These are phyloP conservation scores for Mucor plumbeus DNA, from an alignment of 371 early-diverging fungal species.

Conservation along the genomic window DNA sequence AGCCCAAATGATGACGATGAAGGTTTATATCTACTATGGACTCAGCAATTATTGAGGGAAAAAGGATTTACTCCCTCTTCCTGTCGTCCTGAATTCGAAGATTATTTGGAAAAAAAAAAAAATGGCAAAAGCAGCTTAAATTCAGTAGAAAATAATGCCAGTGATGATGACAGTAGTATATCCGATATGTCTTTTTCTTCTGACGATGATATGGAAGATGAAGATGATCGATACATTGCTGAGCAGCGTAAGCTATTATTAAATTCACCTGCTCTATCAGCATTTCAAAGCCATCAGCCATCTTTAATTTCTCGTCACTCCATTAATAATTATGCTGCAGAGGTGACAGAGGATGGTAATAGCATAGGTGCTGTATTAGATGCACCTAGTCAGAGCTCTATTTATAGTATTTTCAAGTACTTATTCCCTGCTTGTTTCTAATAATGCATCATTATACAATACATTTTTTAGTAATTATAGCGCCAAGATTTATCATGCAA, in stretches of 20 bases:
- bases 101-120: constrained; percentile 16
- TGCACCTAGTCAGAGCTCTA: constrained; percentile 4
- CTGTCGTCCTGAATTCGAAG: constrained; percentile 19
- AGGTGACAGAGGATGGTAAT: constrained; percentile 1
- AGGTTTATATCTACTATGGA: constrained; percentile 45
- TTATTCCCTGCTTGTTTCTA: constrained; percentile 3
- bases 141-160: constrained; percentile 2
- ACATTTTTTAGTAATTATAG: background rate
- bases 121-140: background rate
- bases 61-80: constrained; percentile 32
- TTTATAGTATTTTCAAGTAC: background rate
- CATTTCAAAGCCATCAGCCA: constrained; percentile 1
- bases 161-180: constrained; percentile 34
- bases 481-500: background rate
- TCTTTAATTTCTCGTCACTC: constrained; percentile 15
- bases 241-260: constrained; percentile 13
- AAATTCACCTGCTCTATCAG: background rate
- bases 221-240: constrained; percentile 9
- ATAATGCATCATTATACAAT: background rate
- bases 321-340: background rate
- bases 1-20: constrained; percentile 38
- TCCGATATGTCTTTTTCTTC: constrained; percentile 18
- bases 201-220: constrained; percentile 8
- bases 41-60: constrained; percentile 42
- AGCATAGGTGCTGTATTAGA: background rate